Evolutionary conservation across 768 basidiomycete genomes (phyloP), one percentile per base, ranked within the genome.

Genomic region (Psilocybe tampanensis): DNA sequence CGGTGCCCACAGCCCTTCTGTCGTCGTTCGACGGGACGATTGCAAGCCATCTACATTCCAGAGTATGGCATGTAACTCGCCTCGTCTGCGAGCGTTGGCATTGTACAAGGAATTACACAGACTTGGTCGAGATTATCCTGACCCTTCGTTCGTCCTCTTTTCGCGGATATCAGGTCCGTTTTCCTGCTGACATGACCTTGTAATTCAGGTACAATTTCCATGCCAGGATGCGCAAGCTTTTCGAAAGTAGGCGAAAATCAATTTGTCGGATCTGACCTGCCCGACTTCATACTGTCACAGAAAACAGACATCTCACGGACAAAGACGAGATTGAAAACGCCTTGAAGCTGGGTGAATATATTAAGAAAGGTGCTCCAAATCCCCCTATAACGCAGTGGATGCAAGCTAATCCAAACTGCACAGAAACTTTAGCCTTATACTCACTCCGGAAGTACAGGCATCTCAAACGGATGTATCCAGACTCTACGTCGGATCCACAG

Each of bases 61-160:
- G 51, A 42, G 48, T 47, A 86, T 86, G 84, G 76, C 80, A 60
- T 73, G 70, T 64, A 79, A 73, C 56, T 70, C 77, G 18, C 80
- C 82, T 43, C 83, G 90, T 22, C 70, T 84, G 42, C 82, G 90
- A 33, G 89, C 85, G 1, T 72, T 92, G 7, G 79, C 85, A 0
- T 73, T 94, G 26, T 94, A 94, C 76, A 94, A 93, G 66, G 90
- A 93, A 66, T 80, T 94, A 8, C 86, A 88, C 61, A 79, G 89
- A 54, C 81, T 94, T 1, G 91, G 92, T 3, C 80, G 88, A 56
- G 90, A 94, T 45, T 92, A 93, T 61, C 89, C 89, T 33, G 92
- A 94, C 67, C 85, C 90, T 44, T 81, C 83, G 92, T 93, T 65
- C 70, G 85, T 80, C 56, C 44, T 34, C 43, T 55, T 60, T 44